Evolutionary conservation across 805 yeast genomes (phyloP), one percentile per base, ranked within the genome.

Genomic region (Nakazawaea wickerhamii): DNA sequence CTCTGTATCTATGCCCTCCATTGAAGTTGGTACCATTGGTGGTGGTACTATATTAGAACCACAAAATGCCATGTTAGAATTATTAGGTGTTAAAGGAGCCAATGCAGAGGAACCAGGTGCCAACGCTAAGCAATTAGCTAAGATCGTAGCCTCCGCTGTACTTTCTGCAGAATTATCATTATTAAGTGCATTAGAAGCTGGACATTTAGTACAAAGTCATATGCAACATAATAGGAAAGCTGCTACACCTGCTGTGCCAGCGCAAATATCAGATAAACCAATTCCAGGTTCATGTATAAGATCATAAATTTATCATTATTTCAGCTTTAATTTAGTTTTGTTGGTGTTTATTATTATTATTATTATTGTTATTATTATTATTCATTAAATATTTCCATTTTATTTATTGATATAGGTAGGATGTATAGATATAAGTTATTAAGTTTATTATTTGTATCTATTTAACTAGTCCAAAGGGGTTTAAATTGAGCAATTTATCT

Each of bases 1-100:
- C 30, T 86, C 96, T 1, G 99, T 93, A n/a, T 87, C 98, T 4
- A 93, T 93, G 99, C 99, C 99, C 23, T 87, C 95, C 22, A 88
- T 93, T 54, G 99, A 93, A 67, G 99, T 93, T 35, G 99, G 99
- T 50, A 93, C 99, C 2, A 89, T 93, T 63, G 99, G 99, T 45
- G 99, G 99, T 50, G 99, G 99, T 59, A 93, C 99, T 3, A 86
- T 93, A 50, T 75, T 93, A 55, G 98, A 86, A 58, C 97, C 99
- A 32, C 99, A 93, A 67, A 85, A 90, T 39, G 87, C 98, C 18
- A 88, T 93, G 95, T 72, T 93, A 46, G 98, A 93, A 55, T 69
- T 93, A 51, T 72, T 93, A 48, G 97, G 98, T 30, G 95, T 93
- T 36, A 80, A 85, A 54, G 99, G 99, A 3, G 97, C 99, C 4